phyloP scores from a whole-genome alignment of 495 filamentous ascomycete species.

The Aspergillus haitiensis region DNA sequence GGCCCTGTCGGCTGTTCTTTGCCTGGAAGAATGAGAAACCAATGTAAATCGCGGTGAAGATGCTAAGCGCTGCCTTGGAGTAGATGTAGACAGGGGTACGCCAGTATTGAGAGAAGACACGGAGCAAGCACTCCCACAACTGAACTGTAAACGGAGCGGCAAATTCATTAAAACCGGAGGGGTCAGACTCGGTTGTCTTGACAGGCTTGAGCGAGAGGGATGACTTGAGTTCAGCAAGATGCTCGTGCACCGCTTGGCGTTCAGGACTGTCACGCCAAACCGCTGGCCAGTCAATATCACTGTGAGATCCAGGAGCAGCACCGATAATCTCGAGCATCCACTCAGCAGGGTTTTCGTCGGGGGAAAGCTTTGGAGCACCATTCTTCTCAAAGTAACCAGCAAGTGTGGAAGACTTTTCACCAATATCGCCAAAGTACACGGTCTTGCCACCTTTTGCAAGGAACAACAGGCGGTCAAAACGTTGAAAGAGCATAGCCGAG shows the following conservation, averaged over 20 bases:
- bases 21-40: conserved; percentile 89
- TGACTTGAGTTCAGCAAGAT: conserved; percentile 68
- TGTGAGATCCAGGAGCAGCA: conserved; percentile 77
- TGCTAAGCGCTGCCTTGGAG: conserved; percentile 58
- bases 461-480: conserved; percentile 88
- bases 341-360: conserved; percentile 83
- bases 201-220: conserved; percentile 50
- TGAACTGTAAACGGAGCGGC: conserved; percentile 57
- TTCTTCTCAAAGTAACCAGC: conserved; percentile 79
- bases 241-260: conserved; percentile 61
- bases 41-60: conserved; percentile 66
- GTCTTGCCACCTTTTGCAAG: conserved; percentile 77
- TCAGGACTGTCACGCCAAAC: conserved; percentile 79
- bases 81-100: conserved; percentile 60
- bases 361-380: conserved; percentile 67
- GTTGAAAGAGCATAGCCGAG: conserved; percentile 89
- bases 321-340: conserved; percentile 97
- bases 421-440: conserved; percentile 90
- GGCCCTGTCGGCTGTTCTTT: conserved; percentile 70
- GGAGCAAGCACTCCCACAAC: conserved; percentile 50
- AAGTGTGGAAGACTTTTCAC: conserved; percentile 71
- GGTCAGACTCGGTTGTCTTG: conserved; percentile 34
- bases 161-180: conserved; percentile 46
- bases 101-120: conserved; percentile 61
- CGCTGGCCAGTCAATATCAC: conserved; percentile 78